Conservation (phyloP, 1,284 basidiomycete species). For the Farysia itapuensis region DNA sequence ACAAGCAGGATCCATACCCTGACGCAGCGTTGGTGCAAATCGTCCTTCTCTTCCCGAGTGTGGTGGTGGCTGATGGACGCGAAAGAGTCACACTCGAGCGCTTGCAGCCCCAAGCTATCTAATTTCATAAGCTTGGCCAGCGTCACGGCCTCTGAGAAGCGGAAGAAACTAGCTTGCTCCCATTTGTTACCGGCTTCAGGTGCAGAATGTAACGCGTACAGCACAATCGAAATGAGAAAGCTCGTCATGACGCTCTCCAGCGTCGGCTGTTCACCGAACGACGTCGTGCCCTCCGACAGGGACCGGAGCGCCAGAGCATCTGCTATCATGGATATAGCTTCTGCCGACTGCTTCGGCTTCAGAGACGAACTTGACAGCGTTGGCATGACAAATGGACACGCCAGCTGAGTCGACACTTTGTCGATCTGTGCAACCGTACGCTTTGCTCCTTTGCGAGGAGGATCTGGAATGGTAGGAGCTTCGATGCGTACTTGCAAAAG, state of each 20-base stretch:
- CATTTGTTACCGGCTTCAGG: conserved; percentile 5
- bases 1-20: conserved; percentile 30
- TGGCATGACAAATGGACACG: conserved; percentile 12
- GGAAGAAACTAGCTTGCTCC: conserved; percentile 25
- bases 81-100: not conserved
- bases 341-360: no score
- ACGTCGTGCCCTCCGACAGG: conserved; percentile 8
- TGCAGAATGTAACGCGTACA: conserved; percentile 16
- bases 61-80: conserved; percentile 1
- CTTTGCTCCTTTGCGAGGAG: not conserved
- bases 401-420: conserved; percentile 1
- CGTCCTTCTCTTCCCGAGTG: conserved; percentile 3
- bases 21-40: conserved; percentile 3
- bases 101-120: conserved; percentile 5
- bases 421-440: not conserved
- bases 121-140: conserved; percentile 38
- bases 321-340: conserved; percentile 8
- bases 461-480: not conserved
- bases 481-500: conserved; percentile 9
- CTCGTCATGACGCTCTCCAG: conserved; percentile 21
- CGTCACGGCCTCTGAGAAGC: conserved; percentile 38
- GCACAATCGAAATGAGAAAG: conserved; percentile 33
- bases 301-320: conserved; percentile 6
- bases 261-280: conserved; percentile 27
- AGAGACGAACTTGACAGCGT: no score